Evolutionary conservation across 1,139 yeast genomes (phyloP), one percentile per base, ranked within the genome.

Genomic region (Yamadazyma sp.): DNA sequence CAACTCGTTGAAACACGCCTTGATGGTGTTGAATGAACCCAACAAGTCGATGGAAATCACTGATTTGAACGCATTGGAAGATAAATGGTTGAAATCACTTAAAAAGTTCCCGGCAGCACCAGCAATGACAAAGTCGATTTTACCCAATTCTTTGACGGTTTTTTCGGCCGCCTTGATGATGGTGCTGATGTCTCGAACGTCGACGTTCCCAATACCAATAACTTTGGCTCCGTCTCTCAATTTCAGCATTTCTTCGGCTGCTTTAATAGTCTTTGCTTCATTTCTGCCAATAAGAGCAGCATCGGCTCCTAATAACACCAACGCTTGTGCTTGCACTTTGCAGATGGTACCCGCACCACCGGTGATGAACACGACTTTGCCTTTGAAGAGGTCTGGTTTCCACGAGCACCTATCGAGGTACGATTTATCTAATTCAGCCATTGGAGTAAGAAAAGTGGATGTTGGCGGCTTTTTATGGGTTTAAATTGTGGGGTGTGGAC

Each of bases 341-440:
- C 97, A 90, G 37, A 90, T 90, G 20, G 96, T 81, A 11, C 97
- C 97, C 2, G 97, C 95, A 15, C 97, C 97, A 6, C 98, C 98
- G 0, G 98, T 90, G 40, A 89, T 87, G 52, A 89, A 86, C 11
- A 80, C 95, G 2, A 88, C 96, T 59, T 90, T 90, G 14, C 86
- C 94, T 42, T 78, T 72, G 66, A 88, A 89, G 31, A 88, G 54
- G 48, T 78, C 85, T 1, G 82, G 76, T 50, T 82, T 82, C 75
- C 73, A 70, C 20, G 56, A 46, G 13, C 65, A 50, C 34, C 50
- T 51, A 14, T 51, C 45, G 59, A 57, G 9, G 42, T 53, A 65
- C 8, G 63, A 53, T 27, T 16, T 27, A 27, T 27, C 29, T 27
- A 27, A 27, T 16, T 9, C 18, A 5, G 29, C 29, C 29, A 27